Base-by-base conservation (phyloP, 345 rosid species). In the Citrus inodora region DNA sequence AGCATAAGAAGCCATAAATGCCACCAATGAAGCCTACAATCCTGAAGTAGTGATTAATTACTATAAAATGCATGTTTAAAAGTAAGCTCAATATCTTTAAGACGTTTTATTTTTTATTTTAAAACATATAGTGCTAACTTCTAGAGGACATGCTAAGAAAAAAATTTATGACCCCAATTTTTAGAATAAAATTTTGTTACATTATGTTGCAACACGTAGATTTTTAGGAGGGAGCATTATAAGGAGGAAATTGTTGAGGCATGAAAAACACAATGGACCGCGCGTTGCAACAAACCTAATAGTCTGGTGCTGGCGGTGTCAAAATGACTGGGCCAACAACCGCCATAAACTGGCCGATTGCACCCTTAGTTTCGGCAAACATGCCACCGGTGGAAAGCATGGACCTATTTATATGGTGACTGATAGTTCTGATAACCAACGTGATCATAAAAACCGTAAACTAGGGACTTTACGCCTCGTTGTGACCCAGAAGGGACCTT, bases 401-500 rank as follows among this genome's bases (percentile, higher is more conserved):
- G 98, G 98, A 4, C 77, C 42, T 13, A 33, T 75, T 78, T 95
- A 95, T 66, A 75, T 86, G 1, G 99, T 95, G 25, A 88, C 87
- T 0, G 91, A 92, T 35, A 19, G 70, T 2, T 82, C 93, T 0
- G 95, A 95, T 76, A 11, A 40, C 46, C 48, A 42, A 9, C 0
- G 77, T 22, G 85, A 92, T 48, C 14, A 89, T 56, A 1, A 67
- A 4, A 85, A 86, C 82, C 98, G 92, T 1, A 93, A 80, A 58
- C 88, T 84, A 1, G 98, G 98, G 76, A 93, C 98, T 3, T 85
- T 95, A 35, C 89, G 98, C 22, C 83, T 90, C 11, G 97, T 91
- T 0, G 98, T 87, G 81, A 88, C 88, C 75, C 86, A 88, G 70
- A 81, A 83, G 13, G 86, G 77, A 77, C 98, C 98, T 0, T 87